These are phyloP conservation scores for Cryphonectria naterciae DNA, from an alignment of 2,329 filamentous ascomycete species.

Conservation along the genomic window DNA sequence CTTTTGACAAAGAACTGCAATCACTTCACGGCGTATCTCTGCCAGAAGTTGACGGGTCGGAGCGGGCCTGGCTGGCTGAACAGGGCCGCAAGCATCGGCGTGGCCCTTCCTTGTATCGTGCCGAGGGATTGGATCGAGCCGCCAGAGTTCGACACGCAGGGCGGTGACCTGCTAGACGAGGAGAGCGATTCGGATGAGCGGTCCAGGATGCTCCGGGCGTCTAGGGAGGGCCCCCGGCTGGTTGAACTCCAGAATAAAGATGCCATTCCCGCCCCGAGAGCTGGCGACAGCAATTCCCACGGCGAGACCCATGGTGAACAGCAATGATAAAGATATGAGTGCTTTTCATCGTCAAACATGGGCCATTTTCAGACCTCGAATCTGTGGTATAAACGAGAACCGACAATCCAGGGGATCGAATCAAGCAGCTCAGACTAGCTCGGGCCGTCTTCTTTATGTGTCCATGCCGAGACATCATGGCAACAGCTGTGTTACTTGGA, in stretches of 20 bases:
- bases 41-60: constrained; percentile 71
- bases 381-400: background rate
- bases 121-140: constrained; percentile 81
- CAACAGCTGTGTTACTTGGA: background rate
- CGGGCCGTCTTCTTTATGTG: background rate
- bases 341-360: too few species aligned
- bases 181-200: constrained; percentile 58
- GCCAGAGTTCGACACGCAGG: constrained; percentile 74
- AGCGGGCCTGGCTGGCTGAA: constrained; percentile 78
- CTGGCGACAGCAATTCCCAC: constrained; percentile 26
- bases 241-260: constrained; percentile 31
- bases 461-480: background rate
- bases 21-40: constrained; percentile 81
- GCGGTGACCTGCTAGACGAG: constrained; percentile 69
- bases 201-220: constrained; percentile 60
- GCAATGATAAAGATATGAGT: background rate
- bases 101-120: constrained; percentile 80
- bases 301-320: background rate
- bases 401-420: background rate
- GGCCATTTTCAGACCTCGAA: background rate
- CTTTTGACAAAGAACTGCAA: constrained; percentile 86
- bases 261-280: constrained; percentile 33
- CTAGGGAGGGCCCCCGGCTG: constrained; percentile 34
- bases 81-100: constrained; percentile 79
- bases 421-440: background rate